Conservation (phyloP, 2,329 filamentous ascomycete species). For the Phoma herbarum region DNA sequence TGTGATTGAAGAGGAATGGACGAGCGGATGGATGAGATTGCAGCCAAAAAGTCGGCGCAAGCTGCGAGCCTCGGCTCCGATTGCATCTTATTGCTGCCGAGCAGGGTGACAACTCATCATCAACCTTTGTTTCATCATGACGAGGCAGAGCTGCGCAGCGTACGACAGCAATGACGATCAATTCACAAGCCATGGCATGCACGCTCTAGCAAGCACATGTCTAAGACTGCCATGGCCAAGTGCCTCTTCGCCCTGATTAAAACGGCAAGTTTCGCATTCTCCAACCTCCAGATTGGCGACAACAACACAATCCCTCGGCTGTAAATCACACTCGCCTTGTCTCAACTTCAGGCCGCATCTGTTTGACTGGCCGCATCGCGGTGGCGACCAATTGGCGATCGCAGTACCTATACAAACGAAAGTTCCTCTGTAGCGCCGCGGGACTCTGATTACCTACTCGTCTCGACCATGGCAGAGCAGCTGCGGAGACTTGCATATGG, state of each 20-base stretch:
- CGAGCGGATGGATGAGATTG: conserved; percentile 23
- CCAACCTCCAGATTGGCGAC: conserved; percentile 8
- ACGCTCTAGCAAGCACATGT: neutral
- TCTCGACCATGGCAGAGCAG: neutral
- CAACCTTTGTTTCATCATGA: conserved; percentile 1
- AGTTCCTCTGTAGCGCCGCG: neutral
- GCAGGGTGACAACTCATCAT: neutral
- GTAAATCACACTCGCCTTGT: conserved; percentile 17
- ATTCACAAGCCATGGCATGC: neutral
- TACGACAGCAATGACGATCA: neutral
- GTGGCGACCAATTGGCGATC: neutral
- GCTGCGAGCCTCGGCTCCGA: conserved; percentile 16
- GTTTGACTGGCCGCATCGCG: conserved; percentile 13
- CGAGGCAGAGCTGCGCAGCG: neutral
- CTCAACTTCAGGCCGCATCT: conserved; percentile 15
- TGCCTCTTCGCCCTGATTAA: neutral
- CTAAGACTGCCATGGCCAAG: neutral
- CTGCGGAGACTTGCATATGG: neutral
- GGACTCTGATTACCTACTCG: neutral
- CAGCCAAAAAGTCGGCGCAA: conserved; percentile 10
- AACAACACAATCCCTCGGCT: conserved; percentile 15
- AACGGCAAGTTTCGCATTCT: conserved; percentile 11
- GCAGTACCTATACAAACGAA: neutral
- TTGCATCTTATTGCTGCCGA: conserved; percentile 12
- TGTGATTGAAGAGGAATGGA: conserved; percentile 28